Evolutionary conservation across 106 monocot species (phyloP).

Genomic region (Dendrobium catenatum): DNA sequence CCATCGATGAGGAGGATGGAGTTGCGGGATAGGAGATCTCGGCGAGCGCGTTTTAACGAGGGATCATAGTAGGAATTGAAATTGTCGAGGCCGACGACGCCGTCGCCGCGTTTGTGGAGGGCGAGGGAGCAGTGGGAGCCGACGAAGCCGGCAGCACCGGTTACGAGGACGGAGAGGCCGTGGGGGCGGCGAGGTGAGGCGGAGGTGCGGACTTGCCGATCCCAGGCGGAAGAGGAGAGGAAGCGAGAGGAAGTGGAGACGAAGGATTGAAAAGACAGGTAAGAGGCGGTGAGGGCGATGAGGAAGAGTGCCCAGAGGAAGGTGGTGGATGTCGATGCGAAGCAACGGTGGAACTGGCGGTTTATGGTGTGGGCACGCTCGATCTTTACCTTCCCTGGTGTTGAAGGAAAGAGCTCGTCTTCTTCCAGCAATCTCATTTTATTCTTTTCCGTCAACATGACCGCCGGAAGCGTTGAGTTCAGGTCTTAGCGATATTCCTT

Average conservation of each 20-base stretch:
- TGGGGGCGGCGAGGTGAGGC: conserved; percentile 15
- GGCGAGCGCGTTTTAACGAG: conserved; percentile 26
- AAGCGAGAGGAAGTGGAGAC: conserved; percentile 13
- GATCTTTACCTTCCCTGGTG: conserved; percentile 45
- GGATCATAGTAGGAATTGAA: conserved; percentile 47
- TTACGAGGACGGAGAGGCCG: conserved; percentile 30
- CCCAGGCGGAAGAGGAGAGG: conserved; percentile 25
- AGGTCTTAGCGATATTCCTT: neutral
- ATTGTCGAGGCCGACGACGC: conserved; percentile 32
- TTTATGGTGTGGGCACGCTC: conserved; percentile 25
- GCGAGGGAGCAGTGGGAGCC: conserved; percentile 31
- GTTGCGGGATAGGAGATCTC: conserved; percentile 18
- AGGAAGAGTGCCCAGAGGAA: conserved; percentile 39
- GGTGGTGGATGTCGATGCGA: conserved; percentile 40
- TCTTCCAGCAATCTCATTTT: conserved; percentile 22
- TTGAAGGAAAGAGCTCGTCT: conserved; percentile 35
- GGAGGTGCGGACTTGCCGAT: conserved; percentile 26
- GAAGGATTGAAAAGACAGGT: conserved; percentile 36
- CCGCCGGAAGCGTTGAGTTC: neutral
- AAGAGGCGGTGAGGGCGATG: conserved; percentile 29
- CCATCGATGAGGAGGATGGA: conserved; percentile 27
- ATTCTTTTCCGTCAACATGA: neutral
- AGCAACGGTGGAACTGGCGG: conserved; percentile 45
- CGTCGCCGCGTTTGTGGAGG: conserved; percentile 27
- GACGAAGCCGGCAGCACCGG: conserved; percentile 36